phyloP scores from a whole-genome alignment of 164 flowering plant genomes.

The Platanus orientalis region DNA sequence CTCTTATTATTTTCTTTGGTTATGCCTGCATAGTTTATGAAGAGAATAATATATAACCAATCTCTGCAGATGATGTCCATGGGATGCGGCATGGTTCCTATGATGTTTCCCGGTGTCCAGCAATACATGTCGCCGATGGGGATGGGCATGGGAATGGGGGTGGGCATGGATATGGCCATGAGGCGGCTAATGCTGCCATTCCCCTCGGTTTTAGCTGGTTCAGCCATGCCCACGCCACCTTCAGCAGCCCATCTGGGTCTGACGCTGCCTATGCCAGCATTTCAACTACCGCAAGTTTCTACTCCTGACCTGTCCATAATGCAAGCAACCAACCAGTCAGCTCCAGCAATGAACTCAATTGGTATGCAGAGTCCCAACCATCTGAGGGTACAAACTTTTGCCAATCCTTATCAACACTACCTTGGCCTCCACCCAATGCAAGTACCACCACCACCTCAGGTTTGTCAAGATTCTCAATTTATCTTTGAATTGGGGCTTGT shows the following conservation, averaged over 20 bases:
- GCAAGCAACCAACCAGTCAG: slow-evolving; percentile 36
- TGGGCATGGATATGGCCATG: slow-evolving; percentile 34
- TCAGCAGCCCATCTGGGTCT: slow-evolving; percentile 52
- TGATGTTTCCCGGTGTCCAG: slow-evolving; percentile 82
- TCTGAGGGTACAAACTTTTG: slow-evolving; percentile 31
- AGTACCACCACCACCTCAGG: slow-evolving; percentile 44
- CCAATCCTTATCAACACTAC: slow-evolving; percentile 63
- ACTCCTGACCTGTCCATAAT: slow-evolving; percentile 38
- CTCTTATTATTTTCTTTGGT: background rate
- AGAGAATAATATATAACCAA: background rate
- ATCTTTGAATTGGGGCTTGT: too few species aligned
- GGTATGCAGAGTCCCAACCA: slow-evolving; percentile 33
- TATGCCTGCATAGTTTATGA: background rate
- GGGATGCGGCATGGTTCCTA: slow-evolving; percentile 85
- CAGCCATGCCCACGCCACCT: slow-evolving; percentile 39
- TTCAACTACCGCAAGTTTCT: slow-evolving; percentile 45
- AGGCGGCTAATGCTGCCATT: slow-evolving; percentile 60
- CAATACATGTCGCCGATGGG: slow-evolving; percentile 75
- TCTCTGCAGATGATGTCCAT: slow-evolving; percentile 86
- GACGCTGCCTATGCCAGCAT: slow-evolving; percentile 52
- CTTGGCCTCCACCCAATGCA: slow-evolving; percentile 53
- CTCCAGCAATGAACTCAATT: slow-evolving; percentile 30
- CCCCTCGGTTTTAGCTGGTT: slow-evolving; percentile 49
- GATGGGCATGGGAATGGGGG: slow-evolving; percentile 59
- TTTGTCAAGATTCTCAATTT: slow-evolving; percentile 4